Evolutionary conservation across 2,329 filamentous ascomycete genomes (phyloP).

Genomic region (Calonectria multiphialidica): DNA sequence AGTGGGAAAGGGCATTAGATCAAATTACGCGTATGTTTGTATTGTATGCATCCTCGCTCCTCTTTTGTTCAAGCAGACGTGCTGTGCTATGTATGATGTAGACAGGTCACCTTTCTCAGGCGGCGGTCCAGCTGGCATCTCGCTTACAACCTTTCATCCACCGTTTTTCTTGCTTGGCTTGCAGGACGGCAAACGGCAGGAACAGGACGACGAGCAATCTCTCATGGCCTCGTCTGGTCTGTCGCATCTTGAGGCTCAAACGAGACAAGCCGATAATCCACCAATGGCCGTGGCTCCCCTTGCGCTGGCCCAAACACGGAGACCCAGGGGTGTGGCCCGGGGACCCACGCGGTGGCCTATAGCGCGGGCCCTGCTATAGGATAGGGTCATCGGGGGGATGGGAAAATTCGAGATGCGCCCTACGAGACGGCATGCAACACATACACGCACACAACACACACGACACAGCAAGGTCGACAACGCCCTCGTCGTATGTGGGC

Average conservation of each 20-base stretch:
- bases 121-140: background rate
- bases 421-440: too few species aligned
- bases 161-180: background rate
- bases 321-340: constrained; percentile 12
- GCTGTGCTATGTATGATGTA: background rate
- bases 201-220: constrained; percentile 22
- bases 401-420: background rate
- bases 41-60: too few species aligned
- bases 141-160: background rate
- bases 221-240: constrained; percentile 5
- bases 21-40: background rate
- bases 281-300: constrained; percentile 41
- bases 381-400: background rate
- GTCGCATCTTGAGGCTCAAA: constrained; percentile 44
- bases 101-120: too few species aligned
- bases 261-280: constrained; percentile 38
- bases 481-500: background rate
- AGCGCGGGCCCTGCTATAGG: background rate
- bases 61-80: too few species aligned
- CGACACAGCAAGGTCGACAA: too few species aligned
- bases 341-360: background rate
- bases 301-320: constrained; percentile 43
- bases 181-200: background rate
- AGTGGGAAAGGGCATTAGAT: background rate
- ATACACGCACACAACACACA: too few species aligned